Evolutionary conservation across 768 basidiomycete species (phyloP).

Genomic region (Lactifluus rugatus): DNA sequence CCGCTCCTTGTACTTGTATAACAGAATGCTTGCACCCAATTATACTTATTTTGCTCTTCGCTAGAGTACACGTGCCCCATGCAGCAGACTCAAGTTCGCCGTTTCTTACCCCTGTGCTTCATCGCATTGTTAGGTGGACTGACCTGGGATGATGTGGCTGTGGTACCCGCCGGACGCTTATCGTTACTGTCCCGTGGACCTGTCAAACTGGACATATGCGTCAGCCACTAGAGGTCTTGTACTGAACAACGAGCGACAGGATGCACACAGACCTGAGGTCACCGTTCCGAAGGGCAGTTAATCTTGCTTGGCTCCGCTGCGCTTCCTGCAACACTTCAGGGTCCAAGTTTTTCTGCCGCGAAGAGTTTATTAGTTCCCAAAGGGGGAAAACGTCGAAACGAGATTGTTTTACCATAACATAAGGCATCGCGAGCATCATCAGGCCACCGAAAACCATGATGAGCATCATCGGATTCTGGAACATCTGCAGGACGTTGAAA

Average conservation of each 20-base stretch:
- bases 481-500: slow-evolving; percentile 67
- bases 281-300: slow-evolving; percentile 45
- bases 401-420: slow-evolving; percentile 48
- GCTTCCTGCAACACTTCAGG: slow-evolving; percentile 59
- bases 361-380: not conserved
- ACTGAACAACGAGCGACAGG: not conserved
- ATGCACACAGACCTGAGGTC: slow-evolving; percentile 34
- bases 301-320: slow-evolving; percentile 48
- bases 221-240: not conserved
- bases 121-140: not conserved
- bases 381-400: not conserved
- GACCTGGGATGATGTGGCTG: slow-evolving; percentile 10
- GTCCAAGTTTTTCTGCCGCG: slow-evolving; percentile 63
- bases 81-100: not conserved
- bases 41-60: not conserved
- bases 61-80: not conserved
- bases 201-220: slow-evolving; percentile 2
- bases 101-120: slow-evolving; percentile 14
- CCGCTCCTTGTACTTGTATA: not conserved
- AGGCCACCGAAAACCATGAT: slow-evolving; percentile 58
- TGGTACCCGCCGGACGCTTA: not conserved
- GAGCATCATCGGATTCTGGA: slow-evolving; percentile 79
- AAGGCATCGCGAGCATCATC: slow-evolving; percentile 66
- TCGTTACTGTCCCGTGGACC: slow-evolving; percentile 5
- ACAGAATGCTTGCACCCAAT: not conserved